These are phyloP conservation scores for Epichloe typhina DNA, from an alignment of 2,329 filamentous ascomycete species.

Conservation along the genomic window DNA sequence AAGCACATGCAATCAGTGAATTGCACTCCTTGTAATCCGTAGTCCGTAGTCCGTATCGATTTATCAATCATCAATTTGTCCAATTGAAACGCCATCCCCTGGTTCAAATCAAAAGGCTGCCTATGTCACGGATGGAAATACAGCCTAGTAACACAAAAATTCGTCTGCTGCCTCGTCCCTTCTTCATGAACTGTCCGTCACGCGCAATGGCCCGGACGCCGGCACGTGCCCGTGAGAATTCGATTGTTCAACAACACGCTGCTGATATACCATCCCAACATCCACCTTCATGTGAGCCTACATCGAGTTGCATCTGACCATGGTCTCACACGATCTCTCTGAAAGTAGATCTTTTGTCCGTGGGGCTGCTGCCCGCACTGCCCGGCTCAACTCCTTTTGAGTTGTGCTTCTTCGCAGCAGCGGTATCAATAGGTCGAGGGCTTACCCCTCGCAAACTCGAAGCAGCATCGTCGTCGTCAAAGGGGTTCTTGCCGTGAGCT, in stretches of 20 bases:
- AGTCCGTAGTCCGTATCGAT: no score
- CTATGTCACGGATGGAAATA: not conserved
- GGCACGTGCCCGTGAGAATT: not conserved
- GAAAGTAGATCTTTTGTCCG: slow-evolving; percentile 57
- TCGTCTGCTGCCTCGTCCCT: no score
- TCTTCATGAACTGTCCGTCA: no score
- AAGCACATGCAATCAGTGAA: no score
- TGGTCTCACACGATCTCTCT: slow-evolving; percentile 47
- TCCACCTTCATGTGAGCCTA: not conserved
- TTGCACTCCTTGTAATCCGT: no score
- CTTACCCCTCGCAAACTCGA: slow-evolving; percentile 56
- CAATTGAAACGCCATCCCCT: not conserved
- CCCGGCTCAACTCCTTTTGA: slow-evolving; percentile 18
- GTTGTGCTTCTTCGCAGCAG: slow-evolving; percentile 16
- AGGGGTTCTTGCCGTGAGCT: slow-evolving; percentile 41
- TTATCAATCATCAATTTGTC: not conserved
- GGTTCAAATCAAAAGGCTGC: not conserved
- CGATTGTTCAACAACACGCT: not conserved
- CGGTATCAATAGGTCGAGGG: slow-evolving; percentile 54
- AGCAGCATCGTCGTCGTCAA: slow-evolving; percentile 51
- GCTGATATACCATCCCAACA: not conserved
- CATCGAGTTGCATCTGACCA: not conserved
- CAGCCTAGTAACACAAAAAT: no score
- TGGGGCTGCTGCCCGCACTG: slow-evolving; percentile 38
- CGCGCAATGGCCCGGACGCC: no score